phyloP scores from a whole-genome alignment of 2,329 filamentous ascomycete genomes.

The Pestalotiopsis fici region DNA sequence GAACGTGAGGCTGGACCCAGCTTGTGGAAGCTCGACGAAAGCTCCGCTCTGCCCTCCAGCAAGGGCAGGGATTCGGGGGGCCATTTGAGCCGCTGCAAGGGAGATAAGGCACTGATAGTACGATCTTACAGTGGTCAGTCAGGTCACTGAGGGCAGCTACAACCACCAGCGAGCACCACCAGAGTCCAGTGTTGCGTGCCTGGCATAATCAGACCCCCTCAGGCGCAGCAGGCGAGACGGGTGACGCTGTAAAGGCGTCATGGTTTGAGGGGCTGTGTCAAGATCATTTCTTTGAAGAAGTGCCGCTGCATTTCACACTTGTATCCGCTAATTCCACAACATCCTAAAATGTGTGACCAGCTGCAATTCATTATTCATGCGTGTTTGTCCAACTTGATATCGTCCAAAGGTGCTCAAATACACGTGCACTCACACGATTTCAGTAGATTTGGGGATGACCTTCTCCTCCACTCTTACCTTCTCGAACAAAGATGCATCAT shows the following conservation, averaged over 20 bases:
- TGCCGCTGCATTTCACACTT: neutral
- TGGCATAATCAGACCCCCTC: neutral
- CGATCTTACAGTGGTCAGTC: neutral
- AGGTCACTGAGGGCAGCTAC: neutral
- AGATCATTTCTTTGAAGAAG: neutral
- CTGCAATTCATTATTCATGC: neutral
- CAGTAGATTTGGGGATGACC: neutral
- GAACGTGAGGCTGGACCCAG: neutral
- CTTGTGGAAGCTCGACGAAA: slow-evolving; percentile 1
- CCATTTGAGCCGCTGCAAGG: neutral
- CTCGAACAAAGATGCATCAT: neutral
- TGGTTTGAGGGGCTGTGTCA: neutral
- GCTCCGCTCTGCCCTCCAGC: neutral
- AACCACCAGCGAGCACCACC: neutral
- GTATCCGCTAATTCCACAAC: neutral
- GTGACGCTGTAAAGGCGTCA: neutral
- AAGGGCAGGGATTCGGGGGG: neutral
- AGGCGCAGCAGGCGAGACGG: neutral
- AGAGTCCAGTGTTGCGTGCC: neutral
- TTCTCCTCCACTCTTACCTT: neutral
- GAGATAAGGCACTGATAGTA: neutral
- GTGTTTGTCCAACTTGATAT: neutral
- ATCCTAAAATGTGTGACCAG: neutral
- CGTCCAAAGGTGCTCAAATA: neutral
- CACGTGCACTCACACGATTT: neutral